Conservation (phyloP, 2,329 filamentous ascomycete genomes). For the Epichloe brachyelytri region DNA sequence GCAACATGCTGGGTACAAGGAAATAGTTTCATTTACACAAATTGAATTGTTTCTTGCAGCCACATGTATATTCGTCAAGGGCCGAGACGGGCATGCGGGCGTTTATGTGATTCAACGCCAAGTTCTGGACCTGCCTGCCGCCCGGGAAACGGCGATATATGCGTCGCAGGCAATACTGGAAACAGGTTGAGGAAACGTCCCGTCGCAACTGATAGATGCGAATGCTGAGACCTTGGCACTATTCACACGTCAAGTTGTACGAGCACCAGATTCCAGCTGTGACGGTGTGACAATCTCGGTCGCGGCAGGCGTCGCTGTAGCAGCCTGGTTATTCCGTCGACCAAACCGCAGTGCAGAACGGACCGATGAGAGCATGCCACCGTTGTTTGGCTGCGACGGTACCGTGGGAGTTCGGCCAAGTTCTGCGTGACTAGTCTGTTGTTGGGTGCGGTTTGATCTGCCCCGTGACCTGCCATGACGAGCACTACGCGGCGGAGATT, state of each 20-base stretch:
- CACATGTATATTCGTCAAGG: background rate
- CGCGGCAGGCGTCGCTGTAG: slow-evolving; percentile 7
- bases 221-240: background rate
- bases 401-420: slow-evolving; percentile 5
- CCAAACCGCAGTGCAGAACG: slow-evolving; percentile 21
- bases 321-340: slow-evolving; percentile 13
- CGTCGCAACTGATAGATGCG: background rate
- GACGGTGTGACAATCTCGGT: slow-evolving; percentile 26
- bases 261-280: slow-evolving; percentile 33
- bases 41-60: background rate
- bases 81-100: background rate
- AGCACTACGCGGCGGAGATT: background rate
- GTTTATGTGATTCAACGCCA: background rate
- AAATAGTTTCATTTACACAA: background rate
- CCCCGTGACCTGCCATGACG: slow-evolving; percentile 1
- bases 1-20: background rate
- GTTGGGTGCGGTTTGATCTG: background rate
- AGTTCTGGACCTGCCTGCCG: background rate
- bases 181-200: no score
- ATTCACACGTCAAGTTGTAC: slow-evolving; percentile 7
- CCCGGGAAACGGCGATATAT: background rate
- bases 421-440: slow-evolving; percentile 5
- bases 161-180: background rate
- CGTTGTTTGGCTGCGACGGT: background rate
- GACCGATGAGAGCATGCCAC: slow-evolving; percentile 19